Conservation (phyloP, 768 basidiomycete species). For the Kwoniella dendrophila region DNA sequence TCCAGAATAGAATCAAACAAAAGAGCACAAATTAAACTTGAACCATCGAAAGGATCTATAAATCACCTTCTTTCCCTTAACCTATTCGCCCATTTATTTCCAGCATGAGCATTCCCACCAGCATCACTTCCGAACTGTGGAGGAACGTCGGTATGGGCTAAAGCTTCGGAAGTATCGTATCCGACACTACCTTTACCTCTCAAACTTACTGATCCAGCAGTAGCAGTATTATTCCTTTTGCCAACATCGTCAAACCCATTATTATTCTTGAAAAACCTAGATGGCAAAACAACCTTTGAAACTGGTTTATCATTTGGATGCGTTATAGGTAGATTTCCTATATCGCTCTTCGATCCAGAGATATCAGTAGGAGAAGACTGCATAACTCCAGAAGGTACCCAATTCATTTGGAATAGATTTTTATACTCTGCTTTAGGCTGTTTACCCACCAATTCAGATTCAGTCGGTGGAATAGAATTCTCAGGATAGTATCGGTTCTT, state of each 20-base stretch:
- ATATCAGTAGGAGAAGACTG: slow-evolving; percentile 9
- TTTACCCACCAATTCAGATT: not conserved
- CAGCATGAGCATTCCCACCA: too few relatives aligned
- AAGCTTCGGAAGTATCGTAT: not conserved
- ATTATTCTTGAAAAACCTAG: too few relatives aligned
- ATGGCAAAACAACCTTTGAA: too few relatives aligned
- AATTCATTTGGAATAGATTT: slow-evolving; percentile 26
- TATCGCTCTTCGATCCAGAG: not conserved
- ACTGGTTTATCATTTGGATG: slow-evolving; percentile 37
- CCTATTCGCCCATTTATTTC: slow-evolving; percentile 39
- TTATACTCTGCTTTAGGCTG: not conserved
- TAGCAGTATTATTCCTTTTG: not conserved
- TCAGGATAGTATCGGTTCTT: too few relatives aligned
- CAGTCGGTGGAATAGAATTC: too few relatives aligned
- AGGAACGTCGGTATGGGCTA: not conserved
- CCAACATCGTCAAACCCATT: slow-evolving; percentile 1
- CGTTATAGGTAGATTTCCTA: slow-evolving; percentile 23
- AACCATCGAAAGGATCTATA: not conserved
- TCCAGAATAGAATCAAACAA: not conserved
- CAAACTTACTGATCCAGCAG: slow-evolving; percentile 7
- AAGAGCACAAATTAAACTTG: not conserved
- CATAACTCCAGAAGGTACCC: slow-evolving; percentile 15
- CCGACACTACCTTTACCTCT: slow-evolving; percentile 4
- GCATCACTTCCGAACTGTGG: not conserved
- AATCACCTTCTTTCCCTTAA: slow-evolving; percentile 26